phyloP scores from a whole-genome alignment of 2,329 filamentous ascomycete genomes.

The Microdochium bolleyi region DNA sequence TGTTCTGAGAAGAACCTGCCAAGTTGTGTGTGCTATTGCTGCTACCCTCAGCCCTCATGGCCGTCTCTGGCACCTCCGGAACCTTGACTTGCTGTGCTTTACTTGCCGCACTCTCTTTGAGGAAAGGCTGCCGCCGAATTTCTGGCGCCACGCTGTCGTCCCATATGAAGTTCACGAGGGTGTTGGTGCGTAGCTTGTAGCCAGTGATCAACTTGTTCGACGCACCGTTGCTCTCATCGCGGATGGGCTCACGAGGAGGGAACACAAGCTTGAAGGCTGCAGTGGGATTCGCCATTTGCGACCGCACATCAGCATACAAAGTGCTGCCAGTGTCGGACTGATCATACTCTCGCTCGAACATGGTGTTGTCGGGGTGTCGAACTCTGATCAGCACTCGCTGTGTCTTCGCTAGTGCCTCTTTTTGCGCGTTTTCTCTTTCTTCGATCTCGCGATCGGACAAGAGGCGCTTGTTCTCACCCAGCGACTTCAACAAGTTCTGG shows the following conservation, averaged over 20 bases:
- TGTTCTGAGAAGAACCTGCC: constrained; percentile 3
- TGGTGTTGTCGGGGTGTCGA: constrained; percentile 80
- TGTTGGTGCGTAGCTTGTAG: constrained; percentile 61
- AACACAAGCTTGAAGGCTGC: constrained; percentile 68
- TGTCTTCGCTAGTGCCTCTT: constrained; percentile 57
- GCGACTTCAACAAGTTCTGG: constrained; percentile 57
- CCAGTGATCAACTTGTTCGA: constrained; percentile 58
- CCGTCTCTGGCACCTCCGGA: constrained; percentile 33
- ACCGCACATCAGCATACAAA: constrained; percentile 67
- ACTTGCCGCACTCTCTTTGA: constrained; percentile 39
- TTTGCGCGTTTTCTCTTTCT: constrained; percentile 57
- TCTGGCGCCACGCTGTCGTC: constrained; percentile 14
- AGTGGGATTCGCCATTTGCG: constrained; percentile 56
- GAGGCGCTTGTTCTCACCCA: constrained; percentile 66
- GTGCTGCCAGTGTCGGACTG: constrained; percentile 60
- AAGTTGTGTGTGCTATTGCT: constrained; percentile 2
- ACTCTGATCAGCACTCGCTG: constrained; percentile 68
- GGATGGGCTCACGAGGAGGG: constrained; percentile 43
- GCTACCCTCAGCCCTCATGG: constrained; percentile 18
- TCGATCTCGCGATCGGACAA: constrained; percentile 76
- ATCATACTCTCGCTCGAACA: constrained; percentile 64
- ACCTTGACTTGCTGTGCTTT: constrained; percentile 52
- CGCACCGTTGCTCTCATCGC: constrained; percentile 34
- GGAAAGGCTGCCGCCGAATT: constrained; percentile 23
- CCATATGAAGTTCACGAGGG: constrained; percentile 56